Conservation (phyloP, 352 stramenopile genomes). For the Vaucheria bursata region DNA sequence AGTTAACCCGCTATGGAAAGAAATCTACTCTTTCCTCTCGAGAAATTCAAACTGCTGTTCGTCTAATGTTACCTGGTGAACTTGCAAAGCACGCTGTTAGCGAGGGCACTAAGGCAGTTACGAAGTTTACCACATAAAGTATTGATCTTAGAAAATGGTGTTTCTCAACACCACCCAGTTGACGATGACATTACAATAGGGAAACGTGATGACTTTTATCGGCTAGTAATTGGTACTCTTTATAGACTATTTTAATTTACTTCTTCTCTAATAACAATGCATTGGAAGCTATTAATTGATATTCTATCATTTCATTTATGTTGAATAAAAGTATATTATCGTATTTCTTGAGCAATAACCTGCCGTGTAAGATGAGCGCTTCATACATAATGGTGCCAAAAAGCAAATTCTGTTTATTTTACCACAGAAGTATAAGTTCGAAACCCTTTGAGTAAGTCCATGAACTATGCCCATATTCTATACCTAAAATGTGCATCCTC, state of each 20-base stretch:
- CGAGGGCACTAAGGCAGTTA: not conserved
- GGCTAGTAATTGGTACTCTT: not conserved
- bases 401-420: too few species aligned
- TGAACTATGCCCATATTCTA: too few species aligned
- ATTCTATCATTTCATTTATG: too few species aligned
- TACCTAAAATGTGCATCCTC: too few species aligned
- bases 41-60: too few species aligned
- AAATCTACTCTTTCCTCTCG: slow-evolving; percentile 90
- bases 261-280: not conserved
- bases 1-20: slow-evolving; percentile 95
- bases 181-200: not conserved
- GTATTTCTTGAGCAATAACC: too few species aligned
- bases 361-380: too few species aligned
- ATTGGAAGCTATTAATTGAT: not conserved
- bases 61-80: slow-evolving; percentile 92
- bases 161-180: not conserved
- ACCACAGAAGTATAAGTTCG: too few species aligned
- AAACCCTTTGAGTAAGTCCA: too few species aligned
- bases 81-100: slow-evolving; percentile 81
- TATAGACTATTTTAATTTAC: not conserved
- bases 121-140: not conserved
- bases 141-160: not conserved
- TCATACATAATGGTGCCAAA: too few species aligned
- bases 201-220: not conserved
- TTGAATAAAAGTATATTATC: too few species aligned